Conservation (phyloP, 2,329 filamentous ascomycete genomes). For the Leptographium wingfieldii region DNA sequence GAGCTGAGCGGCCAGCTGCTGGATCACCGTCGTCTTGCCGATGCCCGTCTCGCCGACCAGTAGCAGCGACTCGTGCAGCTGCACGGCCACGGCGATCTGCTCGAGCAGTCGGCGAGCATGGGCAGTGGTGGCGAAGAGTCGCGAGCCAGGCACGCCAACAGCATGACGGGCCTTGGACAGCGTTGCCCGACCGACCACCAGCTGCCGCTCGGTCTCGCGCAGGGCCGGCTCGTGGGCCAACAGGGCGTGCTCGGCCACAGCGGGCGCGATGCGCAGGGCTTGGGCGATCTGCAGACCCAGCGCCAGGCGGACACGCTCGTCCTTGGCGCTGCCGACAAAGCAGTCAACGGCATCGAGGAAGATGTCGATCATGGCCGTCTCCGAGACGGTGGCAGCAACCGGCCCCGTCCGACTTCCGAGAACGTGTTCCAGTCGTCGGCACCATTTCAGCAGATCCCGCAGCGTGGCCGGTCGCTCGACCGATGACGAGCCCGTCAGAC, state of each 20-base stretch:
- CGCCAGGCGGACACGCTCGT: constrained; percentile 42
- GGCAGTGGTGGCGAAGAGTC: constrained; percentile 72
- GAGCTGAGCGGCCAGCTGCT: constrained; percentile 75
- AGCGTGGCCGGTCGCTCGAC: constrained; percentile 38
- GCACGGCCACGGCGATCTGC: constrained; percentile 72
- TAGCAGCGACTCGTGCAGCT: constrained; percentile 75
- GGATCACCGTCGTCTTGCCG: constrained; percentile 91
- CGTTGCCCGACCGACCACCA: constrained; percentile 54
- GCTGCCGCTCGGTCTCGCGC: constrained; percentile 42
- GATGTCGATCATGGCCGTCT: constrained; percentile 59
- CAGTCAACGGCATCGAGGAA: constrained; percentile 91
- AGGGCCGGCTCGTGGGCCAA: constrained; percentile 58
- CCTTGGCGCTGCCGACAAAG: constrained; percentile 71
- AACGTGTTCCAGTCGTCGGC: constrained; percentile 57
- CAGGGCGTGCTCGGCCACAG: constrained; percentile 68
- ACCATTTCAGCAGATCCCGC: constrained; percentile 82
- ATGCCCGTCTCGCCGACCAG: constrained; percentile 98
- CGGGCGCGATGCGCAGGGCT: constrained; percentile 74
- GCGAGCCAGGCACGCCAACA: constrained; percentile 18
- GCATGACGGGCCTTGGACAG: constrained; percentile 37
- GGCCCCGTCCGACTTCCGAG: constrained; percentile 49
- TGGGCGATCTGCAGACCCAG: constrained; percentile 65
- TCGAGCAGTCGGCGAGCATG: constrained; percentile 79
- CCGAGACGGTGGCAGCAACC: constrained; percentile 40
- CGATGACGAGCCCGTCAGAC: constrained; percentile 29